Evolutionary conservation across 768 basidiomycete species (phyloP).

Genomic region (Termitomyces eurrhizus): DNA sequence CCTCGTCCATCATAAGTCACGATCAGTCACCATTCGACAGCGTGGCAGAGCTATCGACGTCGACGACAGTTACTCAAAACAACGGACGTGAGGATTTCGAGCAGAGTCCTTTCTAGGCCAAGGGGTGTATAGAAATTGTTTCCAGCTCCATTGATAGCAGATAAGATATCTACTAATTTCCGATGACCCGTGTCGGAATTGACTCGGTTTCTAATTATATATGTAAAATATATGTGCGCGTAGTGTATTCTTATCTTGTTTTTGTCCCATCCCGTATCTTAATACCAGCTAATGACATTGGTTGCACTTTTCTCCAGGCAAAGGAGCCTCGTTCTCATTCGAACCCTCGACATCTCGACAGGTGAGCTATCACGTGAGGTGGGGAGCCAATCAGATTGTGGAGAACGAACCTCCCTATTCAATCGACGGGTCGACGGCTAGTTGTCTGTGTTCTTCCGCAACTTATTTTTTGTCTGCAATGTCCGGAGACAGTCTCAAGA

Average conservation of each 20-base stretch:
- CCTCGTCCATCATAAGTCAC: constrained; percentile 35
- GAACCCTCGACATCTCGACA: not conserved
- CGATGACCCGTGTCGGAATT: not conserved
- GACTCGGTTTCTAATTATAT: constrained; percentile 7
- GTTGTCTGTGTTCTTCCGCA: constrained; percentile 11
- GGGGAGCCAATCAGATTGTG: constrained; percentile 14
- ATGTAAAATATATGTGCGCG: constrained; percentile 9
- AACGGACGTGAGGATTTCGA: constrained; percentile 51
- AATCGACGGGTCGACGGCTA: constrained; percentile 1
- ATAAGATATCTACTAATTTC: not conserved
- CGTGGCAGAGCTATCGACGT: constrained; percentile 40
- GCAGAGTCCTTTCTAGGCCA: constrained; percentile 64
- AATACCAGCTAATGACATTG: not conserved
- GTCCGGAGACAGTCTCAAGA: constrained; percentile 47
- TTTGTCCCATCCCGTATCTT: not conserved
- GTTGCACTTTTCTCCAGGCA: not conserved
- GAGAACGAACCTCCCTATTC: constrained; percentile 9
- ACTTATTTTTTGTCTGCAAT: constrained; percentile 14
- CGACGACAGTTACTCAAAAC: constrained; percentile 15
- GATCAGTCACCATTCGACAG: constrained; percentile 68
- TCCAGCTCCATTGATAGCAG: constrained; percentile 41
- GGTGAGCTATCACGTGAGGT: constrained; percentile 8
- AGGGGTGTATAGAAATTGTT: constrained; percentile 67
- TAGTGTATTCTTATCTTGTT: constrained; percentile 6
- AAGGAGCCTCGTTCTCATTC: not conserved